Base-by-base conservation (phyloP, 148 eudicot species). In the Heliamphora exappendiculata region DNA sequence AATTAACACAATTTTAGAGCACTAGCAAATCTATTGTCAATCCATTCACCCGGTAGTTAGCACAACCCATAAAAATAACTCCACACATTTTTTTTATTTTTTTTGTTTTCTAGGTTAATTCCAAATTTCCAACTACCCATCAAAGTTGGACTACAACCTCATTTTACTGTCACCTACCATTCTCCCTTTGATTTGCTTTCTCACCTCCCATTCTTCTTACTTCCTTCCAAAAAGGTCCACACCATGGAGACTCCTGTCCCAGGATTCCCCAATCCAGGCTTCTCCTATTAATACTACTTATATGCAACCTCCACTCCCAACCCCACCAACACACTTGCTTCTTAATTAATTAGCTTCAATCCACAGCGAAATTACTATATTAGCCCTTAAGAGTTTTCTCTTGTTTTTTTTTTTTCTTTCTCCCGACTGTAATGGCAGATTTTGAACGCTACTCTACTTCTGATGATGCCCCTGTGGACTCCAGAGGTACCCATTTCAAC, bases 41-140 rank as follows among this genome's bases (percentile, higher is more conserved):
- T n/a, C n/a, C n/a, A n/a, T n/a, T n/a, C n/a, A n/a, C n/a, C n/a
- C n/a, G n/a, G n/a, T n/a, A n/a, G n/a, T n/a, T n/a, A n/a, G n/a
- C n/a, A n/a, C n/a, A n/a, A n/a, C n/a, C n/a, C n/a, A n/a, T n/a
- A n/a, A n/a, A n/a, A n/a, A n/a, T n/a, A n/a, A n/a, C n/a, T n/a
- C n/a, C n/a, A n/a, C n/a, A n/a, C n/a, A n/a, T n/a, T n/a, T n/a
- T n/a, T n/a, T n/a, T n/a, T n/a, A n/a, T n/a, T n/a, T n/a, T n/a
- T n/a, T n/a, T n/a, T n/a, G n/a, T n/a, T n/a, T n/a, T n/a, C n/a
- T n/a, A n/a, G n/a, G n/a, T n/a, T n/a, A n/a, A n/a, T n/a, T n/a
- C n/a, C n/a, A n/a, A n/a, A n/a, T n/a, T n/a, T n/a, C n/a, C 70
- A 78, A 20, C 80, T 78, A 78, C 80, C 75, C 37, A 78, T 78